Conservation (phyloP, 1,284 basidiomycete species). For the Tetrapyrgos nigripes region DNA sequence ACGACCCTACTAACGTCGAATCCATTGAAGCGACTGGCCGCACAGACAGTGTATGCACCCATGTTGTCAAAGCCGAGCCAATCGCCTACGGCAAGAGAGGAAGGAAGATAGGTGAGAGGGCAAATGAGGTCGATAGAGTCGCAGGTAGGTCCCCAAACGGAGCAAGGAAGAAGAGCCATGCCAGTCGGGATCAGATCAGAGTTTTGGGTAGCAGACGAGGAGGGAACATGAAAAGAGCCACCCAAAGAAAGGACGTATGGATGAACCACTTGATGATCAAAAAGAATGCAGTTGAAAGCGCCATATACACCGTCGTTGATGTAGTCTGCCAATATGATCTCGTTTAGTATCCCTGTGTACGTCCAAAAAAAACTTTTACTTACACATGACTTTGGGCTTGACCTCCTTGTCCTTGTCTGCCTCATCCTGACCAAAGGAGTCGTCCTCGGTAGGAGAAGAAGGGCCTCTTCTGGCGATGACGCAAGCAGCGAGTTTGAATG, state of each 20-base stretch:
- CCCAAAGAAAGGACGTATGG: conserved; percentile 76
- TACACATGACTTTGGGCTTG: conserved; percentile 82
- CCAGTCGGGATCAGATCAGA: no score
- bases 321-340: conserved; percentile 68
- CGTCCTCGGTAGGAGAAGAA: conserved; percentile 27
- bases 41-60: conserved; percentile 94
- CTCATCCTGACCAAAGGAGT: neutral
- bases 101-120: conserved; percentile 65
- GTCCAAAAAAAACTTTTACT: conserved; percentile 40
- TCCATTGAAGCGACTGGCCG: conserved; percentile 90
- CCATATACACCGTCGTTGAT: conserved; percentile 99
- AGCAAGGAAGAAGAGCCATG: conserved; percentile 19
- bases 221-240: conserved; percentile 48
- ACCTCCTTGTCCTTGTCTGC: conserved; percentile 11
- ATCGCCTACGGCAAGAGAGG: conserved; percentile 79
- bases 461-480: conserved; percentile 90
- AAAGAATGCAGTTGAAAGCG: conserved; percentile 97
- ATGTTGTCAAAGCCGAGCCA: conserved; percentile 93
- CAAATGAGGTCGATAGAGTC: conserved; percentile 90
- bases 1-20: conserved; percentile 71
- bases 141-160: conserved; percentile 79
- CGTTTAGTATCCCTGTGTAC: neutral
- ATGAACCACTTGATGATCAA: conserved; percentile 89
- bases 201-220: conserved; percentile 40
- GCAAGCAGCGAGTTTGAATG: conserved; percentile 93